Evolutionary conservation across 805 yeast species (phyloP), one percentile per base, ranked within the genome.

Genomic region (Saccharomycopsis amapae): DNA sequence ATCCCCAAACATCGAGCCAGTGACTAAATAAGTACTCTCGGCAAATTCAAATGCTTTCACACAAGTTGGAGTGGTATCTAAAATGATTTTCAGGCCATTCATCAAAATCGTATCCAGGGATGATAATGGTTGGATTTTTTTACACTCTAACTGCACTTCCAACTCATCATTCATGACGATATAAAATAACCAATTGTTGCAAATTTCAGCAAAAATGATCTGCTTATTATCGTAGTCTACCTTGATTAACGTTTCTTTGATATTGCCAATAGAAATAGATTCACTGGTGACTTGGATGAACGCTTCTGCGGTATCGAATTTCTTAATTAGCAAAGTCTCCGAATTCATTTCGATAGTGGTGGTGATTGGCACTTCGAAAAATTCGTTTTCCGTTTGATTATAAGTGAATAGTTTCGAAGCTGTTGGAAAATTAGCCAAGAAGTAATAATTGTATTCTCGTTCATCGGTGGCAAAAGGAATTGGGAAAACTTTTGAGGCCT

Each of bases 401-500:
- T 43, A 43, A 12, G 19, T 13, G 23, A 20, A 36, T 23, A 36
- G 18, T 24, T 24, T 23, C 7, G 10, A 9, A 26, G 12, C 20
- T n/a, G 7, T 33, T 41, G 13, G 9, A 15, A 15, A 19, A 37
- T 30, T 32, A 12, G 15, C 35, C 19, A 41, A 38, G 22, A 40
- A 40, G 28, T 40, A 33, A 24, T 30, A 44, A n/a, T 36, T 35
- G 23, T 39, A 22, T 19, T 12, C n/a, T 13, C 7, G 3, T n/a
- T 15, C 41, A 22, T 22, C 35, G 15, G 44, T 18, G n/a, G 25
- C 6, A 24, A 3, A 26, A 17, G 15, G 19, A 6, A 46, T 30
- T 3, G 42, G 37, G 26, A 47, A 43, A 12, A 47, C 37, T 12
- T 37, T 39, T 2, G 23, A 20, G 10, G 44, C 44, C 17, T n/a